A percentile compares a stretch with the other conserved stretches of the same genome.
phyloP scores from a whole-genome alignment of 1,284 basidiomycete genomes.

The Ustilago trichophora region DNA sequence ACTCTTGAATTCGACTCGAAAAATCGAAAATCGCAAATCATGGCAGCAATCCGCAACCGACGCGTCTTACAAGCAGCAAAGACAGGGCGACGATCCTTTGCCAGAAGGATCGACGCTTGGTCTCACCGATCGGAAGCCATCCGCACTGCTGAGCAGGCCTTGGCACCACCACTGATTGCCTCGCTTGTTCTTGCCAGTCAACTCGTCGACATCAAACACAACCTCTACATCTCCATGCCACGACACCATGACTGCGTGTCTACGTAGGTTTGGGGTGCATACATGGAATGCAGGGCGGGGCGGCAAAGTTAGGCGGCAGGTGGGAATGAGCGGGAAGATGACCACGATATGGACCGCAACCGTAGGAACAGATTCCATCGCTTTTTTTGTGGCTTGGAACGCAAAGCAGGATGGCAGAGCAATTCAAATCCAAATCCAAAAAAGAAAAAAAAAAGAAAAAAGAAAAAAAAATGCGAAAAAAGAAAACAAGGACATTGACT shows the following conservation, averaged over 20 bases:
- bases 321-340: too few relatives aligned
- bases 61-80: background rate
- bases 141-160: background rate
- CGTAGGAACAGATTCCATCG: background rate
- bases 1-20: constrained; percentile 1
- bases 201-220: too few relatives aligned
- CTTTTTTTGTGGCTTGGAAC: constrained; percentile 2
- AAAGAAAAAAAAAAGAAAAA: background rate
- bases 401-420: constrained; percentile 1
- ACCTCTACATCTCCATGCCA: too few relatives aligned
- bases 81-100: constrained; percentile 1
- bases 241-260: background rate
- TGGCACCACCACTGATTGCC: too few relatives aligned
- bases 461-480: background rate
- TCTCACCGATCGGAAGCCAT: constrained; percentile 11
- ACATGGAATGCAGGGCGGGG: background rate
- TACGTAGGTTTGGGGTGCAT: background rate
- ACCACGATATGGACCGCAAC: too few relatives aligned
- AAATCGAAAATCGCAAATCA: constrained; percentile 5
- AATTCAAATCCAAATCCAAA: background rate
- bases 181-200: too few relatives aligned
- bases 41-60: too few relatives aligned
- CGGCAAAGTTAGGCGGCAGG: background rate
- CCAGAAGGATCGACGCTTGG: constrained; percentile 18
- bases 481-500: too few relatives aligned